Percentiles rank a stretch among this genome's conserved stretches.
phyloP scores from a whole-genome alignment of 305 asterid species.

The Fraxinus latifolia region DNA sequence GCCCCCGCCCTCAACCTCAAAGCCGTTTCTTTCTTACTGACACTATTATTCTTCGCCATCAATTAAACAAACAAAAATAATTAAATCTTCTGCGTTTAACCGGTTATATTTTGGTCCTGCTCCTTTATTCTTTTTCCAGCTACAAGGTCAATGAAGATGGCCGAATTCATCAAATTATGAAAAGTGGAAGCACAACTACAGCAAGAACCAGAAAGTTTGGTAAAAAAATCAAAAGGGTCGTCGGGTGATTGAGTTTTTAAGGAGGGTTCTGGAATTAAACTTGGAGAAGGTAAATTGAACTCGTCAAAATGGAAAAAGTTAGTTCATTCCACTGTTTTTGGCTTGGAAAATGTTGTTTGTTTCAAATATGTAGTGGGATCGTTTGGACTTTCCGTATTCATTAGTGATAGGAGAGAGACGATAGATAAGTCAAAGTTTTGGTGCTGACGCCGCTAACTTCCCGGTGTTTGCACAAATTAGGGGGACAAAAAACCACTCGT shows the following conservation, averaged over 20 bases:
- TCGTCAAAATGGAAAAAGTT: neutral
- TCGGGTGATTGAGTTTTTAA: neutral
- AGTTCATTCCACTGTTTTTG: neutral
- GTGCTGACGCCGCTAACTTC: neutral
- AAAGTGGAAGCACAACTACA: neutral
- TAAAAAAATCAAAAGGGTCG: neutral
- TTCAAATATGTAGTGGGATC: neutral
- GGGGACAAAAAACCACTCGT: too few relatives aligned
- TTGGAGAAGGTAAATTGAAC: neutral
- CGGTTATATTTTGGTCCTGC: neutral
- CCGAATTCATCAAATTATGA: neutral
- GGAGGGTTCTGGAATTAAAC: neutral
- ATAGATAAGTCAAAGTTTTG: neutral
- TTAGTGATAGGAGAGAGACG: neutral
- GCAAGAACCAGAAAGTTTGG: neutral
- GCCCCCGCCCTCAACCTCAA: constrained; percentile 34
- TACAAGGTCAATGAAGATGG: neutral
- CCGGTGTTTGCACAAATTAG: neutral
- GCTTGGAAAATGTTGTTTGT: neutral
- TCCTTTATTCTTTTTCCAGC: neutral
- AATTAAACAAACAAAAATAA: neutral
- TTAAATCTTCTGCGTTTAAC: neutral
- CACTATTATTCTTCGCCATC: constrained; percentile 13
- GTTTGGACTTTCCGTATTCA: neutral
- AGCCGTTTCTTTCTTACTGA: constrained; percentile 27